A percentile compares a stretch with the other conserved stretches of the same genome.
phyloP scores from a whole-genome alignment of 2,329 filamentous ascomycete genomes.

The Biscogniauxia marginata region DNA sequence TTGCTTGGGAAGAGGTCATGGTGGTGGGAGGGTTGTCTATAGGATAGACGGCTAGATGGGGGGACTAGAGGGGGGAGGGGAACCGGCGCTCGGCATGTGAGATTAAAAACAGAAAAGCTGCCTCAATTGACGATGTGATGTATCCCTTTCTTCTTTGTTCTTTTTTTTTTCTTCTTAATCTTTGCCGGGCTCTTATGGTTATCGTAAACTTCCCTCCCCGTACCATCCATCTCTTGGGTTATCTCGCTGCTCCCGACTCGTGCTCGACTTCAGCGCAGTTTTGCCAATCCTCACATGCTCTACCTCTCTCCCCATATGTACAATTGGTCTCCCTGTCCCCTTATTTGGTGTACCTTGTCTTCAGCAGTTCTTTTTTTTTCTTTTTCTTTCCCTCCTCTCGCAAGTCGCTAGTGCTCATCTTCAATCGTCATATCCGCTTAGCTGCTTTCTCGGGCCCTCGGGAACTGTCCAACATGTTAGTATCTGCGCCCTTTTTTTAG shows the following conservation, averaged over 20 bases:
- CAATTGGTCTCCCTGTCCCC: too few relatives aligned
- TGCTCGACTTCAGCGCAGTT: too few relatives aligned
- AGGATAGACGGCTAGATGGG: conserved; percentile 13
- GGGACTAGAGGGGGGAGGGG: not conserved
- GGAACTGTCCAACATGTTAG: conserved; percentile 45
- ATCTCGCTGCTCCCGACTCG: not conserved
- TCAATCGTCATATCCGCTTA: conserved; percentile 61
- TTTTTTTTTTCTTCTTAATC: not conserved
- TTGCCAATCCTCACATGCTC: too few relatives aligned
- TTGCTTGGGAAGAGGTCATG: not conserved
- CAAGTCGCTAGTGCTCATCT: not conserved
- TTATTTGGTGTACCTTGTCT: too few relatives aligned
- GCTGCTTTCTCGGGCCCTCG: conserved; percentile 55
- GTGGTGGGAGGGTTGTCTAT: not conserved
- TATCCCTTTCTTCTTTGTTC: not conserved
- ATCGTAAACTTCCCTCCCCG: not conserved
- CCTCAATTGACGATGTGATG: conserved; percentile 2
- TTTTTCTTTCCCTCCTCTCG: not conserved
- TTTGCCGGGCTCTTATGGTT: not conserved
- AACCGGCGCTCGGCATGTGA: conserved; percentile 3
- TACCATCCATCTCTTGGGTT: not conserved
- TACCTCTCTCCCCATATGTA: not conserved
- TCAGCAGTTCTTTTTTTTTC: too few relatives aligned
- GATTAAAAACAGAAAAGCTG: not conserved
- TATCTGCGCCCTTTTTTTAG: not conserved